Evolutionary conservation across 345 rosid genomes (phyloP).

Genomic region (Gossypium arboreum): DNA sequence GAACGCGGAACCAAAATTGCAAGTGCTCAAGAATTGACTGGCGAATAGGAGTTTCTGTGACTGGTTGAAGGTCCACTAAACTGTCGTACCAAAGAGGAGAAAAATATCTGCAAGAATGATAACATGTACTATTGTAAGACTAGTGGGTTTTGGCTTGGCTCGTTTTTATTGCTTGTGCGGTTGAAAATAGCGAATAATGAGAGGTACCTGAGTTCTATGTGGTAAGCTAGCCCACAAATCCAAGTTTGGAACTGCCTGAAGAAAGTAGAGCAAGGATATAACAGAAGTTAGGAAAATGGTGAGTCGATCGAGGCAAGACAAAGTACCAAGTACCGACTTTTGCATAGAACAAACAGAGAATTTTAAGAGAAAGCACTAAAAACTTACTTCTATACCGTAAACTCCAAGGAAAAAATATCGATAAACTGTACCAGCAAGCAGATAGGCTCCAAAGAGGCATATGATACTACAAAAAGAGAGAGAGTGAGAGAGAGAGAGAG

Average conservation of each 20-base stretch:
- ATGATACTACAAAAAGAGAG: slow-evolving; percentile 41
- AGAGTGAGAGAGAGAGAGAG: neutral
- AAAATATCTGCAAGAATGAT: slow-evolving; percentile 45
- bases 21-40: slow-evolving; percentile 54
- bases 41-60: slow-evolving; percentile 60
- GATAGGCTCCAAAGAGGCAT: slow-evolving; percentile 75
- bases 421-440: slow-evolving; percentile 67
- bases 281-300: neutral
- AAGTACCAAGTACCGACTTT: neutral
- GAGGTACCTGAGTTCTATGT: slow-evolving; percentile 64
- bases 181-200: neutral
- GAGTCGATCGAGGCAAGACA: slow-evolving; percentile 1
- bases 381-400: slow-evolving; percentile 67
- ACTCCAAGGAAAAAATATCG: slow-evolving; percentile 66
- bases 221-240: slow-evolving; percentile 79
- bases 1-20: slow-evolving; percentile 13
- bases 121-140: neutral
- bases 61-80: slow-evolving; percentile 57
- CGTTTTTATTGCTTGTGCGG: neutral
- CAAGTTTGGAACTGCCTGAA: slow-evolving; percentile 75
- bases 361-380: neutral
- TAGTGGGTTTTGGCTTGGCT: neutral
- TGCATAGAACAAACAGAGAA: neutral
- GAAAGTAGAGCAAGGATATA: slow-evolving; percentile 13
- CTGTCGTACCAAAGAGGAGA: slow-evolving; percentile 49